These are phyloP conservation scores for Pichia sp. DNA, from an alignment of 1,139 yeast species.

Conservation along the genomic window DNA sequence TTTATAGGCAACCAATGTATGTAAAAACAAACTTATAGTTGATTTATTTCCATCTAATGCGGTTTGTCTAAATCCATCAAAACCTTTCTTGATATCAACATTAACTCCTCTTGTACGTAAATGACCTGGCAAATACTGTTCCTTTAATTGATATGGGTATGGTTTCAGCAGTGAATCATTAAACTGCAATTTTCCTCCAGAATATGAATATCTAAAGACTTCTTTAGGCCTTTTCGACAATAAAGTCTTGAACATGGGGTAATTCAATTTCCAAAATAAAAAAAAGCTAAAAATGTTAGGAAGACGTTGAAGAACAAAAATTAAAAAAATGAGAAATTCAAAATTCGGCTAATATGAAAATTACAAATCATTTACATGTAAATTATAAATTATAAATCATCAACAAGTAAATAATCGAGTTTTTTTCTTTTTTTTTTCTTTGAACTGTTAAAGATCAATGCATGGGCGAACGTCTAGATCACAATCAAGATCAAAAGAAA, in stretches of 20 bases:
- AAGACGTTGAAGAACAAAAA: background rate
- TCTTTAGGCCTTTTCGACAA: slow-evolving; percentile 1
- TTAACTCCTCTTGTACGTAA: slow-evolving; percentile 2
- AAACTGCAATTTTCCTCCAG: background rate
- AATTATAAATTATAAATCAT: no score
- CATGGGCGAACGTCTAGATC: background rate
- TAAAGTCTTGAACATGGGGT: background rate
- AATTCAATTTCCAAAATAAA: no score
- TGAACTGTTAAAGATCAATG: background rate
- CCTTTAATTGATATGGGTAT: background rate
- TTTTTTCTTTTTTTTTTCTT: no score
- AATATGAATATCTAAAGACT: slow-evolving; percentile 4
- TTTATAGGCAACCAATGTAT: slow-evolving; percentile 15
- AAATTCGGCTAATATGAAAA: no score
- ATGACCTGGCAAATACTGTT: background rate
- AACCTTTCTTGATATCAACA: background rate
- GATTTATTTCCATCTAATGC: slow-evolving; percentile 4
- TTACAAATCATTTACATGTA: no score
- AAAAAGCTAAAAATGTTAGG: no score
- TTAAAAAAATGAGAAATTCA: background rate
- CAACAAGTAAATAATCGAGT: no score
- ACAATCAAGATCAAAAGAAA: background rate
- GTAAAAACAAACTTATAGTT: slow-evolving; percentile 7
- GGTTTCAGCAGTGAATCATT: background rate
- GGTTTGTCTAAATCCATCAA: background rate